Percentiles rank a stretch among this genome's conserved stretches.
These are phyloP conservation scores for Diaporthe sp. DNA, from an alignment of 2,329 filamentous ascomycete species.

Conservation along the genomic window DNA sequence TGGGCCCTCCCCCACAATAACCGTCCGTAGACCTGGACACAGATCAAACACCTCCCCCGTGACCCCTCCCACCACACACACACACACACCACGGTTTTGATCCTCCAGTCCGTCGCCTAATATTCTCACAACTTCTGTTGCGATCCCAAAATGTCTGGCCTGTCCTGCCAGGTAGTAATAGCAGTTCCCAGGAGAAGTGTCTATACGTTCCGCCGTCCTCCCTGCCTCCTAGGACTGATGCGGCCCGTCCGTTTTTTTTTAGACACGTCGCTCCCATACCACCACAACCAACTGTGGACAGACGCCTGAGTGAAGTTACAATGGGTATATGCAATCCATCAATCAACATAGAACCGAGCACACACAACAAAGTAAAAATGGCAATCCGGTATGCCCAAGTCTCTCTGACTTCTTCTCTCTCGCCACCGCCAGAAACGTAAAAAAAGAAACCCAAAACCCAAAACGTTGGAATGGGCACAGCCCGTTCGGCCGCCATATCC, in stretches of 20 bases:
- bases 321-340: slow-evolving; percentile 38
- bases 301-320: slow-evolving; percentile 39
- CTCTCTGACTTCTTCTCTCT: not conserved
- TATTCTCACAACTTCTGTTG: slow-evolving; percentile 16
- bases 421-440: not conserved
- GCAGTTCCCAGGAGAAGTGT: slow-evolving; percentile 22
- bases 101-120: not conserved
- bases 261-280: slow-evolving; percentile 15
- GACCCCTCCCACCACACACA: not conserved
- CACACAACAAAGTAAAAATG: slow-evolving; percentile 32
- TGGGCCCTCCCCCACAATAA: not conserved
- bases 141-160: slow-evolving; percentile 19
- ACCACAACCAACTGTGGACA: slow-evolving; percentile 19
- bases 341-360: slow-evolving; percentile 27
- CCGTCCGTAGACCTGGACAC: slow-evolving; percentile 18
- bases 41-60: slow-evolving; percentile 4
- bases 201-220: slow-evolving; percentile 16
- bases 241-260: slow-evolving; percentile 5
- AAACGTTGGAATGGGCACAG: slow-evolving; percentile 27
- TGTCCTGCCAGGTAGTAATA: not conserved
- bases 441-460: not conserved
- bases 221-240: slow-evolving; percentile 2
- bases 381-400: slow-evolving; percentile 17
- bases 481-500: slow-evolving; percentile 24
- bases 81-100: slow-evolving; percentile 3